Percentiles rank a stretch among this genome's conserved stretches.
Conservation (phyloP, 768 basidiomycete genomes). For the Infundibulicybe gibba region DNA sequence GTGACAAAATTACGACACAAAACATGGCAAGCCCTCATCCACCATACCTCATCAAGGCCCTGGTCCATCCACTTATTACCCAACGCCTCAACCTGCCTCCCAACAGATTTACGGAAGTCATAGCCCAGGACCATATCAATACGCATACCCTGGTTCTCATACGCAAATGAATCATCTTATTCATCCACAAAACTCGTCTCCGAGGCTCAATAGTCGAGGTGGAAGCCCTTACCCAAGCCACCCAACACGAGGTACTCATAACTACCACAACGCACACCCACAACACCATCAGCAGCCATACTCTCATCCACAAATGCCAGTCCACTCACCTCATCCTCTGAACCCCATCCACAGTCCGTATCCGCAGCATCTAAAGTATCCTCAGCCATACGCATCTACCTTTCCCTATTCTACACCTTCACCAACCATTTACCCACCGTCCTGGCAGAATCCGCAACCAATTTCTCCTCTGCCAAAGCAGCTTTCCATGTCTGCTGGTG, state of each 20-base stretch:
- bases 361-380: constrained; percentile 12
- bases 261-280: constrained; percentile 32
- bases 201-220: constrained; percentile 28
- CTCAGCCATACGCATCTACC: constrained; percentile 26
- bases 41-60: constrained; percentile 17
- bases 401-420: constrained; percentile 35
- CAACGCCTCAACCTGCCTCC: constrained; percentile 17
- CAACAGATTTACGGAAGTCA: constrained; percentile 29
- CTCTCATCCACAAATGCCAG: constrained; percentile 21
- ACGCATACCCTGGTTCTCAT: constrained; percentile 25
- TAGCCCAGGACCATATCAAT: constrained; percentile 31
- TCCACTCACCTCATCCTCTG: constrained; percentile 28
- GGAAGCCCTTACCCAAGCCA: constrained; percentile 28
- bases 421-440: constrained; percentile 26
- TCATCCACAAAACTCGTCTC: constrained; percentile 29
- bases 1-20: no score
- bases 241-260: constrained; percentile 24
- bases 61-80: constrained; percentile 16
- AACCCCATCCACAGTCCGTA: constrained; percentile 11
- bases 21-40: constrained; percentile 15
- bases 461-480: constrained; percentile 65
- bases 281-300: constrained; percentile 26
- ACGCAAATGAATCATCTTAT: constrained; percentile 29
- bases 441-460: constrained; percentile 44
- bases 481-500: constrained; percentile 44